These are phyloP conservation scores for Cyphellophora europaea DNA, from an alignment of 2,329 filamentous ascomycete species.

Conservation along the genomic window DNA sequence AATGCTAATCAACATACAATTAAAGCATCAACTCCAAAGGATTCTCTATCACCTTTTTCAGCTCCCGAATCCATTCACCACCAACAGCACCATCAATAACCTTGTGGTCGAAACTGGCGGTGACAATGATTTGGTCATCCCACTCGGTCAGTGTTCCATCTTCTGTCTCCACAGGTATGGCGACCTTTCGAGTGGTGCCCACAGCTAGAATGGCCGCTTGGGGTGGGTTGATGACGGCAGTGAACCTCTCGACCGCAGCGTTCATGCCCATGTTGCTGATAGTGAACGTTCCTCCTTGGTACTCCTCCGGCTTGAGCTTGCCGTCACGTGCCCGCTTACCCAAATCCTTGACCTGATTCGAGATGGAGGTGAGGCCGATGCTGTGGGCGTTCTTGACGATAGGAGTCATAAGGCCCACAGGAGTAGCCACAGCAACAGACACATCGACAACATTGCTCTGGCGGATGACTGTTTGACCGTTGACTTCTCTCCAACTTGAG, in stretches of 20 bases:
- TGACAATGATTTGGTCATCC: constrained; percentile 96
- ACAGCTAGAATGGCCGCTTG: constrained; percentile 93
- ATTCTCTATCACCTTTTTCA: constrained; percentile 98
- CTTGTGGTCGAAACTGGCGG: constrained; percentile 97
- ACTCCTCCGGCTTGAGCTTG: constrained; percentile 99
- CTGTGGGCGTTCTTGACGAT: constrained; percentile 85
- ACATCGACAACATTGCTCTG: constrained; percentile 91
- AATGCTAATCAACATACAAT: too few relatives aligned
- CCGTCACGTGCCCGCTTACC: constrained; percentile 91
- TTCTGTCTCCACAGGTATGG: constrained; percentile 74
- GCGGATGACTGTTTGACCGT: constrained; percentile 70
- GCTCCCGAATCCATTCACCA: constrained; percentile 89
- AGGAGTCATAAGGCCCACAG: constrained; percentile 88
- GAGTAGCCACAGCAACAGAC: constrained; percentile 89
- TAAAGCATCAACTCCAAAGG: constrained; percentile 89
- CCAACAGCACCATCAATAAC: constrained; percentile 94
- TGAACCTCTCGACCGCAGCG: constrained; percentile 89
- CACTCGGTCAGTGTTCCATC: constrained; percentile 75
- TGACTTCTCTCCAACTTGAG: constrained; percentile 78
- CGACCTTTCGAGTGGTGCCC: constrained; percentile 91
- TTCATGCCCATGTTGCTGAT: constrained; percentile 99
- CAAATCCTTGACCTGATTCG: constrained; percentile 83
- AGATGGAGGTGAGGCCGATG: constrained; percentile 83
- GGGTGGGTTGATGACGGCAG: constrained; percentile 96
- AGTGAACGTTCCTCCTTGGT: constrained; percentile 97